These are phyloP conservation scores for Butyriboletus appendiculatus DNA, from an alignment of 1,284 basidiomycete species.

Conservation along the genomic window DNA sequence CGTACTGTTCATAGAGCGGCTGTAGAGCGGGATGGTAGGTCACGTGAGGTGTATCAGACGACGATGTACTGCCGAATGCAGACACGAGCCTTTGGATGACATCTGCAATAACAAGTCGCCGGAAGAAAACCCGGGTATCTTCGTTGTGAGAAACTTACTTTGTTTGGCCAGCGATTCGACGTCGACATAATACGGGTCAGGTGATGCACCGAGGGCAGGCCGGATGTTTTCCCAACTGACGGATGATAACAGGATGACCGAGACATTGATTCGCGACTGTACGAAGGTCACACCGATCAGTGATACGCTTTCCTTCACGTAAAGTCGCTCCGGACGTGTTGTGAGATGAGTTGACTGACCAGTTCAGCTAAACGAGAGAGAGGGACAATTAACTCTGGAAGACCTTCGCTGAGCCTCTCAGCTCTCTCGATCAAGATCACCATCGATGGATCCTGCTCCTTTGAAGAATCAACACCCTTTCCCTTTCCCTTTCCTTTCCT, in stretches of 20 bases:
- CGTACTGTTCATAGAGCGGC: conserved; percentile 67
- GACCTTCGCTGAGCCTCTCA: conserved; percentile 61
- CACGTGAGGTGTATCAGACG: conserved; percentile 26
- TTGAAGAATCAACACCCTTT: conserved; percentile 28
- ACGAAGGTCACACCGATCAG: conserved; percentile 6
- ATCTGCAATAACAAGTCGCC: conserved; percentile 12
- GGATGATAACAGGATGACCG: conserved; percentile 68
- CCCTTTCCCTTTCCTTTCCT: conserved; percentile 39
- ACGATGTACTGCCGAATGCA: conserved; percentile 28
- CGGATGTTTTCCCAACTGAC: conserved; percentile 76
- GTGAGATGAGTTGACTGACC: conserved; percentile 47
- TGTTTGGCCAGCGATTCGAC: conserved; percentile 59
- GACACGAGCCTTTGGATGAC: conserved; percentile 34
- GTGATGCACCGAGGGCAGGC: conserved; percentile 67
- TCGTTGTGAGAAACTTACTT: conserved; percentile 41
- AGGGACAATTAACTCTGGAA: conserved; percentile 70
- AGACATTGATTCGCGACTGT: conserved; percentile 47
- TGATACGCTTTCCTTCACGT: background rate
- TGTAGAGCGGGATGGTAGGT: conserved; percentile 55
- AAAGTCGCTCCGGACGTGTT: background rate
- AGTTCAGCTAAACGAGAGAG: conserved; percentile 73
- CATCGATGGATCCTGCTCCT: conserved; percentile 39
- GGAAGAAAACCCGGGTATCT: background rate
- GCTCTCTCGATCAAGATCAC: conserved; percentile 69
- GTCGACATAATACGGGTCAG: conserved; percentile 78